Evolutionary conservation across 768 basidiomycete genomes (phyloP), one percentile per base, ranked within the genome.

Genomic region (Clitopilus passeckerianus): DNA sequence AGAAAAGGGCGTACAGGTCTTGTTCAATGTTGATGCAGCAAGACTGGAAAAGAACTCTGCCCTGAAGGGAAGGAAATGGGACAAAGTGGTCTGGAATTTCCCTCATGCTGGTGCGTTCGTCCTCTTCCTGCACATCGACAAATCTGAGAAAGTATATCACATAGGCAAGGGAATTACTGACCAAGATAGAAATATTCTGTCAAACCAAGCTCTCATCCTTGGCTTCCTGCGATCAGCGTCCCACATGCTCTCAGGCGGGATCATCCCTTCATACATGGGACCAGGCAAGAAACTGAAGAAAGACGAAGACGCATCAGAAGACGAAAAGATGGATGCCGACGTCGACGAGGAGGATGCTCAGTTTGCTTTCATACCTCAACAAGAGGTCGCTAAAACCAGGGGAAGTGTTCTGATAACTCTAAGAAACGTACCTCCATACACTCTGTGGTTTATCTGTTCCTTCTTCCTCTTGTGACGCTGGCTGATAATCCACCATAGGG

Each of bases 71-170:
- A 74, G 77, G 61, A 81, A 74, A 57, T 90, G 89, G 83, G 89
- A 93, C 72, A 84, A 82, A 61, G 82, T 98, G 59, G 85, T 92
- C 6, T 98, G 93, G 88, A 97, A 98, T 70, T 98, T 98, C 69
- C 96, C 96, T 60, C 96, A 98, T 75, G 90, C 90, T 66, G 95
- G 95, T 92, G 66, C 63, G 84, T 67, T 12, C 20, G 34, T 53
- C 53, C 22, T 60, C 6, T 33, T 30, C 18, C 54, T 30, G 59
- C 60, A 41, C 57, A 8, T 57, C 27, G 20, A 1, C 22, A 33
- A 30, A 30, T 7, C n/a, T 59, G 41, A 60, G 20, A 5, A 22
- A 57, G 53, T 34, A 60, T 50, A 20, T 61, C 35, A 35, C 43
- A 7, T 66, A 92, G 90, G 91, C 23, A 92, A 86, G 68, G 93